These are phyloP conservation scores for Aspergillus sp. DNA, from an alignment of 2,329 filamentous ascomycete species.

Conservation along the genomic window DNA sequence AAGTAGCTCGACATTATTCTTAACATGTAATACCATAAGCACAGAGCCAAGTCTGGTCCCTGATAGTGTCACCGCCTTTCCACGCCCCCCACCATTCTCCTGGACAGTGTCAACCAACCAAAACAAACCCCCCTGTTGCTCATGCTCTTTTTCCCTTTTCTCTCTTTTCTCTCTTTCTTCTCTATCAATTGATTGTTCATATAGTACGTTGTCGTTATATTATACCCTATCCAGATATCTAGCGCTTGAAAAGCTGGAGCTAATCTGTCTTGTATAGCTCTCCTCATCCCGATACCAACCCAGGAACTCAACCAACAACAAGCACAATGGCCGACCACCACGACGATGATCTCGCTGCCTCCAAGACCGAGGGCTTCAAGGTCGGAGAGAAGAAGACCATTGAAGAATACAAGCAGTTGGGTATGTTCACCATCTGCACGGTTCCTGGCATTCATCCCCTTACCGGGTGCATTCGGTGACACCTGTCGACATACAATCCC, in stretches of 20 bases:
- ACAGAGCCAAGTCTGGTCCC: not conserved
- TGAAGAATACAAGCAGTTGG: conserved; percentile 88
- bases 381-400: conserved; percentile 98
- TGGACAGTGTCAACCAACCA: conserved; percentile 1
- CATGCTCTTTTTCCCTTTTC: no score
- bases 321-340: conserved; percentile 60
- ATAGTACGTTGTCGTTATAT: no score
- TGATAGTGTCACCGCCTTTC: not conserved
- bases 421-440: conserved; percentile 46
- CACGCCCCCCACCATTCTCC: conserved; percentile 1
- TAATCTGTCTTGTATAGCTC: no score
- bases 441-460: not conserved
- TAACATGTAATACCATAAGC: not conserved
- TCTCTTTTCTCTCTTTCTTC: no score
- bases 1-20: no score
- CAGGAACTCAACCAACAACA: conserved; percentile 1
- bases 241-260: no score
- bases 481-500: not conserved
- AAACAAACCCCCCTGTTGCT: conserved; percentile 5
- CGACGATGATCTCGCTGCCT: conserved; percentile 76
- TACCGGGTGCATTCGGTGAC: not conserved
- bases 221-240: no score
- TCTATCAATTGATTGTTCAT: no score
- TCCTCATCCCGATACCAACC: not conserved
- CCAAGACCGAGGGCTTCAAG: conserved; percentile 94